phyloP scores from a whole-genome alignment of 345 rosid species.

The Cardiospermum halicacabum region DNA sequence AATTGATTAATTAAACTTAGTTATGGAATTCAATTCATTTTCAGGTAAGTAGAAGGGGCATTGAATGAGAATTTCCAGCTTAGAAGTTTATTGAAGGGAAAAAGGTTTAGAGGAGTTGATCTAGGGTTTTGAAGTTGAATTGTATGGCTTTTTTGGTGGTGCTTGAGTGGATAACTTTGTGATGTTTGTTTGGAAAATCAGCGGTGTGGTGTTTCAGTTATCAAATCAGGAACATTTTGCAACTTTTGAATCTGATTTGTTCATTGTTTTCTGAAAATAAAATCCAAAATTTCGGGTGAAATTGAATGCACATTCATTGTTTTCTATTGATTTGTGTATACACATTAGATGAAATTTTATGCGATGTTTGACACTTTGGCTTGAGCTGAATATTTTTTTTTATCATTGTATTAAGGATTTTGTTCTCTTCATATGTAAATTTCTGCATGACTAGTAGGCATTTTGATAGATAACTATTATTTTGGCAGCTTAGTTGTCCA shows the following conservation, averaged over 20 bases:
- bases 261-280: neutral
- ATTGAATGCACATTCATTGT: neutral
- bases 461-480: neutral
- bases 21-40: conserved; percentile 75
- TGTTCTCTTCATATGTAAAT: neutral
- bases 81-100: conserved; percentile 86
- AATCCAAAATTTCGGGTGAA: neutral
- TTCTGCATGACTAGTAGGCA: neutral
- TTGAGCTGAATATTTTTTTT: conserved; percentile 44
- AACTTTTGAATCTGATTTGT: neutral
- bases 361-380: neutral
- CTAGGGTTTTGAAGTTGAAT: neutral
- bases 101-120: conserved; percentile 19
- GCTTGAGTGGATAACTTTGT: neutral
- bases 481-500: neutral
- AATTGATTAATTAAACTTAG: conserved; percentile 54
- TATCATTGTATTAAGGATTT: conserved; percentile 16
- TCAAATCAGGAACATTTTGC: neutral
- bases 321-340: neutral
- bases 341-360: neutral
- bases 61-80: conserved; percentile 49
- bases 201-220: neutral
- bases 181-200: neutral
- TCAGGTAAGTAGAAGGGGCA: conserved; percentile 83
- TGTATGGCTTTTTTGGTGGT: neutral